phyloP scores from a whole-genome alignment of 768 basidiomycete genomes.

The Hebeloma cylindrosporum region DNA sequence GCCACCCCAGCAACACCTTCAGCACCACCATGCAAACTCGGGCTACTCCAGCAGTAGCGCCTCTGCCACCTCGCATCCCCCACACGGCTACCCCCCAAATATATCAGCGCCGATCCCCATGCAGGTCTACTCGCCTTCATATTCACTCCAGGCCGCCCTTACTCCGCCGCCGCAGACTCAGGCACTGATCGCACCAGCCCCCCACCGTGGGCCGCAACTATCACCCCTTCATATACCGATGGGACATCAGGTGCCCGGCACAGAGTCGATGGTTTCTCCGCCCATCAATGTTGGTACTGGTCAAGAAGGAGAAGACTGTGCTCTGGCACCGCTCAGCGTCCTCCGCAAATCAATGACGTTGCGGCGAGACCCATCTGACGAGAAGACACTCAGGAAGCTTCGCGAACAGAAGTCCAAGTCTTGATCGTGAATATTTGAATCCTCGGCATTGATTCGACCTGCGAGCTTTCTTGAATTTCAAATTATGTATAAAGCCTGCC shows the following conservation, averaged over 20 bases:
- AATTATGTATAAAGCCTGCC: too few relatives aligned
- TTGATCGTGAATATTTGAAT: conserved; percentile 7
- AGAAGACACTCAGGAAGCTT: conserved; percentile 55
- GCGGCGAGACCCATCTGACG: conserved; percentile 60
- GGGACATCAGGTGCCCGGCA: conserved; percentile 9
- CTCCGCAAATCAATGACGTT: conserved; percentile 57
- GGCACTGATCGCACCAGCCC: too few relatives aligned
- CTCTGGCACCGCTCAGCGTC: conserved; percentile 58
- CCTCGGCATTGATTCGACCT: background rate
- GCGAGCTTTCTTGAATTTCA: background rate
- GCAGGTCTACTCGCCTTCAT: conserved; percentile 11
- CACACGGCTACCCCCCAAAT: too few relatives aligned
- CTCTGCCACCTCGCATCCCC: too few relatives aligned
- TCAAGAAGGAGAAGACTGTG: conserved; percentile 31
- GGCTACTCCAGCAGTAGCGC: too few relatives aligned
- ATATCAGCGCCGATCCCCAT: too few relatives aligned
- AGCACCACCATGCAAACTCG: too few relatives aligned
- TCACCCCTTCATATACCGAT: conserved; percentile 23
- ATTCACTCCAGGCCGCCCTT: conserved; percentile 8
- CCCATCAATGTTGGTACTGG: conserved; percentile 1
- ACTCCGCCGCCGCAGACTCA: background rate
- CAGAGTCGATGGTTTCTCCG: conserved; percentile 6
- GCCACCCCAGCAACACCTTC: too few relatives aligned
- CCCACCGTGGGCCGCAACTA: conserved; percentile 9
- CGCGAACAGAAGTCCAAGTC: conserved; percentile 17